A percentile compares a stretch with the other conserved stretches of the same genome.
These are phyloP conservation scores for Scopulariopsis brevicaulis DNA, from an alignment of 2,329 filamentous ascomycete genomes.

Conservation along the genomic window DNA sequence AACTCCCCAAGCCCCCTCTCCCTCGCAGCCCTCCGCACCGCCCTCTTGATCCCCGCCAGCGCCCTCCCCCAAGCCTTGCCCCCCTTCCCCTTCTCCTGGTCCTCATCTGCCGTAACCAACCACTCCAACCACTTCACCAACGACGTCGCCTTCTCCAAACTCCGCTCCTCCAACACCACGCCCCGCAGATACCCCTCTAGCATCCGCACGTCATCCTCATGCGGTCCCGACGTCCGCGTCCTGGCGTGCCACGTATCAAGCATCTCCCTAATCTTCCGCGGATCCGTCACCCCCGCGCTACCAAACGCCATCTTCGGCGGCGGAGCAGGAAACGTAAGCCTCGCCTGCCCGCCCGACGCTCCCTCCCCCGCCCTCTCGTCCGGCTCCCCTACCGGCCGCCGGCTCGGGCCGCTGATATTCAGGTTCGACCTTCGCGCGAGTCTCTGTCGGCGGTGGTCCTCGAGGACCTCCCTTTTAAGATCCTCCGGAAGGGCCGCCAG, in stretches of 20 bases:
- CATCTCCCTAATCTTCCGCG: constrained; percentile 58
- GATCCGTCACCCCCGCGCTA: constrained; percentile 25
- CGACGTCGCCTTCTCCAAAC: constrained; percentile 63
- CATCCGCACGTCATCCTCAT: constrained; percentile 64
- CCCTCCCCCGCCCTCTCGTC: not conserved
- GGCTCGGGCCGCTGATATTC: constrained; percentile 1
- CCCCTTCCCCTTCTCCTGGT: constrained; percentile 18
- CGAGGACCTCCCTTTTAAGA: constrained; percentile 65
- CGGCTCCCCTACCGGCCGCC: not conserved
- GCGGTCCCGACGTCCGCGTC: constrained; percentile 63
- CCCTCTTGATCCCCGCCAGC: constrained; percentile 29
- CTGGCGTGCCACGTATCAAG: constrained; percentile 65
- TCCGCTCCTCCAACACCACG: constrained; percentile 65
- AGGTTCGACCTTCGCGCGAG: constrained; percentile 21
- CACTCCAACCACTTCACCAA: constrained; percentile 58
- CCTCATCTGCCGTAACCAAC: constrained; percentile 34
- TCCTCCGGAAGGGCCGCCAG: constrained; percentile 76
- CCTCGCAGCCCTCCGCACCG: constrained; percentile 42
- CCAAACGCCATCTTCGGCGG: constrained; percentile 36
- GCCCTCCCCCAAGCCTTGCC: constrained; percentile 34
- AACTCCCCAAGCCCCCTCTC: constrained; percentile 34
- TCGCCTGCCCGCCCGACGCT: constrained; percentile 22
- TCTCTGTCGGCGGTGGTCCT: constrained; percentile 45
- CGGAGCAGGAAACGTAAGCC: constrained; percentile 31
- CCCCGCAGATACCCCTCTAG: constrained; percentile 60